Base-by-base conservation (phyloP, 23 red algal genomes). In the Gracilaria vermiculophylla region DNA sequence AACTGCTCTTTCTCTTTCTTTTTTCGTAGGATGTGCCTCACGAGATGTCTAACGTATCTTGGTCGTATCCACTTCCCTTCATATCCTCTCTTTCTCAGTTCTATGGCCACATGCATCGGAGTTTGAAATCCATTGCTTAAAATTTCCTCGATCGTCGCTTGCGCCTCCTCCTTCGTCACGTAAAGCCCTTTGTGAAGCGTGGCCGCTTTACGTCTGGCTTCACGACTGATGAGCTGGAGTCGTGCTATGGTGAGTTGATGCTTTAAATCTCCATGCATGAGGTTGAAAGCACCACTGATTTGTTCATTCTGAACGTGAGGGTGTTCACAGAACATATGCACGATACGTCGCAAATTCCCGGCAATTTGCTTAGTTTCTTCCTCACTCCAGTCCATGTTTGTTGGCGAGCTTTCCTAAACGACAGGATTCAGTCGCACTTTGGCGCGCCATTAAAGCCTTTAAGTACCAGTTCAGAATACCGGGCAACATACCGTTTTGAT, bases 131-230 rank as follows among this genome's bases (percentile, higher is more conserved):
- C 67, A 25, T 73, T 48, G 3, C 35, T 14, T 28, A 73, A 16
- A 23, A 73, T 48, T 73, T 73, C 42, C 67, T 42, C 67, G 23
- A 73, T 48, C 33, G 40, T 47, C 28, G 20, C 37, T 45, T 20
- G n/a, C 44, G 67, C 67, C 40, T 73, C 67, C 35, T 64, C 58
- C 21, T 64, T 64, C 28, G 58, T 35, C 58, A 64, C 8, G 21
- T 64, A 64, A 3, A 42, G 67, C 8, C 67, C 67, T 24, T 73
- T 48, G 20, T 73, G 67, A n/a, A 73, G 67, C 67, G 67, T 45
- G 3, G 10, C 20, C 6, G 42, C 36, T 47, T 73, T 73, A 1
- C 42, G 67, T 6, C 67, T 48, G 42, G 39, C 42, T 14, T 47
- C 23, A 13, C 42, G 20, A 34, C 67, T 73, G 17, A 45, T 42